Evolutionary conservation across 805 yeast genomes (phyloP).

Genomic region (Saccharomycopsis microspora): DNA sequence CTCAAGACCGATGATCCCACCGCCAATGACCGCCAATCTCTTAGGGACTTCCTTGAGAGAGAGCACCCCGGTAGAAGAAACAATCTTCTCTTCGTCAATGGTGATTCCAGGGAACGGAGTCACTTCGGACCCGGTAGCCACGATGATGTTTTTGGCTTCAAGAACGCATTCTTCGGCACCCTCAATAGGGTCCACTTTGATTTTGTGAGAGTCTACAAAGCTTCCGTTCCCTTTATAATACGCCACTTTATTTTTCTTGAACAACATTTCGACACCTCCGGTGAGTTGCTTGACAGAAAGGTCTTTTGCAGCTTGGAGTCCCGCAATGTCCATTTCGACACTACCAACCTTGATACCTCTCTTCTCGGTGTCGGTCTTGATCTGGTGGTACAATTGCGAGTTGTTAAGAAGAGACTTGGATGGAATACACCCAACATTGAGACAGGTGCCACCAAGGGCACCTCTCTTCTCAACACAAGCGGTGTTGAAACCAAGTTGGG

Average conservation of each 20-base stretch:
- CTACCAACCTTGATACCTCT: slow-evolving; percentile 88
- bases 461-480: slow-evolving; percentile 99
- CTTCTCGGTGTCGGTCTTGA: slow-evolving; percentile 67
- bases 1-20: slow-evolving; percentile 98
- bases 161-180: slow-evolving; percentile 59
- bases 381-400: slow-evolving; percentile 84
- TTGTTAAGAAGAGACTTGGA: slow-evolving; percentile 92
- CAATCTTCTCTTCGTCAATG: slow-evolving; percentile 94
- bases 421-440: slow-evolving; percentile 98
- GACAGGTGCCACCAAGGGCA: slow-evolving; percentile 92
- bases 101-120: slow-evolving; percentile 98
- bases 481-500: slow-evolving; percentile 87
- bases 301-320: slow-evolving; percentile 87
- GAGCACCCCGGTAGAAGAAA: slow-evolving; percentile 88
- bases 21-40: slow-evolving; percentile 88
- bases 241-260: slow-evolving; percentile 90
- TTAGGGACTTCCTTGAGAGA: slow-evolving; percentile 84
- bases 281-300: slow-evolving; percentile 83
- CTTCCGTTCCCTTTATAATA: slow-evolving; percentile 92
- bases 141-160: slow-evolving; percentile 77
- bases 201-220: slow-evolving; percentile 67
- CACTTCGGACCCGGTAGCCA: slow-evolving; percentile 98
- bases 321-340: slow-evolving; percentile 61
- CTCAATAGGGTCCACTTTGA: slow-evolving; percentile 77
- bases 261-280: slow-evolving; percentile 85